Conservation (phyloP, 257 asterid species). For the Solanum lycopersicoides region DNA sequence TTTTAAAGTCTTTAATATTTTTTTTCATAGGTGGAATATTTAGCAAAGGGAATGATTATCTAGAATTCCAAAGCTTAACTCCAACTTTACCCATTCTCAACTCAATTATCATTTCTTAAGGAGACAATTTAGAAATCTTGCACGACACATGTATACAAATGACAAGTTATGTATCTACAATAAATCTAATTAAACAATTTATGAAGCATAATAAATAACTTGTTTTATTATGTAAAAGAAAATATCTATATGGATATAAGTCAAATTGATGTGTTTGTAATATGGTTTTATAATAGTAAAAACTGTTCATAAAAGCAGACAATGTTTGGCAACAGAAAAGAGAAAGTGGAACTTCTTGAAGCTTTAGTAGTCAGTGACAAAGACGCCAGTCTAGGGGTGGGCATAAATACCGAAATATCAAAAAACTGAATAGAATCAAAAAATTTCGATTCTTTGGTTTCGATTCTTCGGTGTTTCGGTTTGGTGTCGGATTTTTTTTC, state of each 20-base stretch:
- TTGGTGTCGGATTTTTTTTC: too few species aligned
- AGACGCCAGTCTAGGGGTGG: too few species aligned
- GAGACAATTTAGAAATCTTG: too few species aligned
- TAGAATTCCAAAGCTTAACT: too few species aligned
- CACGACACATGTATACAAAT: too few species aligned
- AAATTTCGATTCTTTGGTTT: too few species aligned
- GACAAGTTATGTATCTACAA: background rate
- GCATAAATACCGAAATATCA: too few species aligned
- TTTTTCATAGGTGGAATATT: background rate
- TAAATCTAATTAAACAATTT: background rate
- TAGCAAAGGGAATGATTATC: slow-evolving; percentile 4
- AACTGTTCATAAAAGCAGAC: background rate
- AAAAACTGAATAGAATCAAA: too few species aligned
- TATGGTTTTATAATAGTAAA: too few species aligned
- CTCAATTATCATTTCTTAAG: too few species aligned
- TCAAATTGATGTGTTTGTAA: background rate
- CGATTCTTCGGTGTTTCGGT: too few species aligned
- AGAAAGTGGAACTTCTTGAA: slow-evolving; percentile 12
- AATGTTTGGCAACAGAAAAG: slow-evolving; percentile 14
- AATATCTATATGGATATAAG: background rate
- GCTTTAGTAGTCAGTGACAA: slow-evolving; percentile 1
- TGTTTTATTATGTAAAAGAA: background rate
- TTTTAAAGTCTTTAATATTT: background rate
- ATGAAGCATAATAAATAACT: background rate
- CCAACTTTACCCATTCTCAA: too few species aligned